Evolutionary conservation across 164 flowering plant genomes (phyloP).

Genomic region (Macadamia tetraphylla): DNA sequence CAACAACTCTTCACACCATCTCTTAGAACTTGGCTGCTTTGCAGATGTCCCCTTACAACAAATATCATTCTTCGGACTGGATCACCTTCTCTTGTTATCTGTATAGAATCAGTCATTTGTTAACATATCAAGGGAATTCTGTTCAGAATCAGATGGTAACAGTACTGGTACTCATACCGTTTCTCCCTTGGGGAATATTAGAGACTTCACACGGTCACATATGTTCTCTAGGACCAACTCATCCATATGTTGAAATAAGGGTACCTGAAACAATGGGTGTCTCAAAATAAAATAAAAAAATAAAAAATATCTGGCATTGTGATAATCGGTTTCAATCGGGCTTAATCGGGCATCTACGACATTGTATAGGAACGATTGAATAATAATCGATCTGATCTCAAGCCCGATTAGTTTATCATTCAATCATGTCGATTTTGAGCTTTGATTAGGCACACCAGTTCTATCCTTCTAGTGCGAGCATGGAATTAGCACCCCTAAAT

Average conservation of each 20-base stretch:
- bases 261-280: conserved; percentile 45
- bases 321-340: too few relatives aligned
- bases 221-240: conserved; percentile 86
- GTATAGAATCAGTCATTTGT: not conserved
- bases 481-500: too few relatives aligned
- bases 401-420: too few relatives aligned
- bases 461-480: too few relatives aligned
- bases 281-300: not conserved
- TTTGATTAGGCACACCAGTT: too few relatives aligned
- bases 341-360: too few relatives aligned
- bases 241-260: conserved; percentile 98
- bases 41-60: conserved; percentile 86
- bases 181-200: conserved; percentile 91
- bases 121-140: not conserved
- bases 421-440: too few relatives aligned
- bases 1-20: conserved; percentile 89
- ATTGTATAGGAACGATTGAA: too few relatives aligned
- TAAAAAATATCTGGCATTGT: too few relatives aligned
- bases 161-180: conserved; percentile 37
- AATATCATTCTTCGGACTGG: conserved; percentile 93
- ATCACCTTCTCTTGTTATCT: conserved; percentile 90
- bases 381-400: too few relatives aligned
- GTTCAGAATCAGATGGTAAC: not conserved
- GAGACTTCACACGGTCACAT: conserved; percentile 90
- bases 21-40: conserved; percentile 80